Base-by-base conservation (phyloP, 148 eudicot genomes). In the Diospyros lotus region DNA sequence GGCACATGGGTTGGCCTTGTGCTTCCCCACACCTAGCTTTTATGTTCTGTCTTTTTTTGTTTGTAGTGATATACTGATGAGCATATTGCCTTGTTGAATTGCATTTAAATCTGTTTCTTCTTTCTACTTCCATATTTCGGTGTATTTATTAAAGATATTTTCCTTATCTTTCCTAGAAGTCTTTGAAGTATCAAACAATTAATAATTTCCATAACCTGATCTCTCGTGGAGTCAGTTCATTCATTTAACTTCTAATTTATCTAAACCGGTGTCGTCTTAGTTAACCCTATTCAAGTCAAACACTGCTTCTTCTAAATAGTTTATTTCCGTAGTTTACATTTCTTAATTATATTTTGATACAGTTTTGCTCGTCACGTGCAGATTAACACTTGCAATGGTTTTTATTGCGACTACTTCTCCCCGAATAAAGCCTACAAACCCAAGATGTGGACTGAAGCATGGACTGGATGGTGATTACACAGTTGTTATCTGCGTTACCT, bases 361-460 rank as follows among this genome's bases (percentile, higher is more conserved):
- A 9, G 12, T 9, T 51, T 62, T 76, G 53, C 6, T 52, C 15
- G 10, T 75, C 55, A 3, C 69, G 61, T 50, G 6, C 91, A 90
- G 98, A 93, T 93, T 67, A 89, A 93, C 76, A 77, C 97, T 8
- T 93, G 98, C 86, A 93, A 93, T 81, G 98, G 97, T 13, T 93
- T 89, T 80, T 93, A 93, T 73, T 93, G 98, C 28, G 97, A 91
- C 66, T 81, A 86, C 51, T 93, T 93, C 87, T 80, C 89, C 2
- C 98, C 94, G 9, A 93, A 93, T 55, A 89, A 89, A 83, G 87
- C 85, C 68, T 88, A 91, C 74, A 91, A 91, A 81, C 98, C 97
- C 0, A 91, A 85, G 81, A 93, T 93, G 84, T 93, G 97, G 94
- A 91, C 98, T 1, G 98, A 93, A 79, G 93, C 92, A 41, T 93